These are phyloP conservation scores for Apiospora malaysiana DNA, from an alignment of 2,329 filamentous ascomycete species.

Conservation along the genomic window DNA sequence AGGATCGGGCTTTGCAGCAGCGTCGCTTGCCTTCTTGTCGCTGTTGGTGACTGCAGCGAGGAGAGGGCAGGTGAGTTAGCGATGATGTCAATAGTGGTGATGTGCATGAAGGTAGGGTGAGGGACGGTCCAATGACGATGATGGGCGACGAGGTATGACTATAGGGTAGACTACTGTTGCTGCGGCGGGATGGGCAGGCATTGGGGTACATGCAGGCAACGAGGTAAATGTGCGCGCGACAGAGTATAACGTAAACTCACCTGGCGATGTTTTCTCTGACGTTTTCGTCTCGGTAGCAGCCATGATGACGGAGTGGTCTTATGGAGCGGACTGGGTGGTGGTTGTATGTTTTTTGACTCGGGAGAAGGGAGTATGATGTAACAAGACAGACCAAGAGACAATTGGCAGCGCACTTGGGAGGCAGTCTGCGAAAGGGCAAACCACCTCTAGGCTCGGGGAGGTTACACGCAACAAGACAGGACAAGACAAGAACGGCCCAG, in stretches of 20 bases:
- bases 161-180: conserved; percentile 1
- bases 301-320: conserved; percentile 40
- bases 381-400: conserved; percentile 23
- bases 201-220: conserved; percentile 19
- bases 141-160: conserved; percentile 16
- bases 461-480: conserved; percentile 14
- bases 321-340: conserved; percentile 35
- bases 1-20: conserved; percentile 54
- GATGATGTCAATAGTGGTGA: conserved; percentile 4
- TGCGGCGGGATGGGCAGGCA: conserved; percentile 14
- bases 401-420: conserved; percentile 30
- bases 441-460: conserved; percentile 35
- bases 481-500: conserved; percentile 4
- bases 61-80: conserved; percentile 22
- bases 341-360: conserved; percentile 30
- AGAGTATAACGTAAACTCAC: conserved; percentile 33
- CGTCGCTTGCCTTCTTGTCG: conserved; percentile 53
- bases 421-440: conserved; percentile 41
- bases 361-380: conserved; percentile 43
- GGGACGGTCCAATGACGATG: neutral
- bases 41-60: conserved; percentile 46
- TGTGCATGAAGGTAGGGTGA: conserved; percentile 9
- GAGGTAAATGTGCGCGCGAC: conserved; percentile 15
- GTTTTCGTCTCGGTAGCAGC: conserved; percentile 41
- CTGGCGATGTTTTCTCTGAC: conserved; percentile 41